Evolutionary conservation across 163 green algal genomes (phyloP).

Genomic region (Chlorella variabilis): DNA sequence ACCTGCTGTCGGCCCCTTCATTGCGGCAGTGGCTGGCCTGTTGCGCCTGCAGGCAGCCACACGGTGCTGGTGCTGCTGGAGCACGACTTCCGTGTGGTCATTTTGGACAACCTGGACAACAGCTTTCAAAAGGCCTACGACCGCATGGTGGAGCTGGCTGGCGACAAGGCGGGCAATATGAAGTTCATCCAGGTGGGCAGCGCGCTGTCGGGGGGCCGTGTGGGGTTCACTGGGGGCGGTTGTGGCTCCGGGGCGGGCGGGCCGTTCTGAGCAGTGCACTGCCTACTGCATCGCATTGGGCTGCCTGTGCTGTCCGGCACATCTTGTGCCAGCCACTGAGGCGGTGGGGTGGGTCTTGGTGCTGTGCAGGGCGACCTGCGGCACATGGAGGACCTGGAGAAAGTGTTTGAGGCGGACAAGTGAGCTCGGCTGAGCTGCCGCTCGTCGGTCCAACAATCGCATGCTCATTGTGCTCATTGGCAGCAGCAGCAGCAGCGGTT

Average conservation of each 20-base stretch:
- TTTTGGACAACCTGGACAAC: conserved; percentile 98
- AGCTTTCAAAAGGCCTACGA: conserved; percentile 84
- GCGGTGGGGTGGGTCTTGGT: background rate
- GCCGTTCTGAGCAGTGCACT: no score
- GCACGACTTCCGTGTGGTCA: conserved; percentile 78
- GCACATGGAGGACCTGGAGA: conserved; percentile 75
- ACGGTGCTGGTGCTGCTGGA: conserved; percentile 91
- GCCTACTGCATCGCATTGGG: no score
- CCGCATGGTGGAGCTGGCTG: conserved; percentile 92
- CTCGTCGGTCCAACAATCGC: no score
- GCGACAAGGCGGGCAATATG: conserved; percentile 84
- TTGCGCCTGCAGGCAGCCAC: conserved; percentile 74
- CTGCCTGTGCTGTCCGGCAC: background rate
- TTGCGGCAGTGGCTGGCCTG: background rate
- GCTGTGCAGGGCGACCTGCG: conserved; percentile 78
- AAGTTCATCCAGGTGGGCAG: conserved; percentile 81
- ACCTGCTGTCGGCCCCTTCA: background rate
- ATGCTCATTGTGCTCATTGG: no score
- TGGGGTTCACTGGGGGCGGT: background rate
- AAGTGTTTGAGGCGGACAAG: conserved; percentile 75
- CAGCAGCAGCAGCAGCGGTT: background rate
- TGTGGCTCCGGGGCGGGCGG: background rate
- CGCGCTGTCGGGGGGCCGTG: background rate
- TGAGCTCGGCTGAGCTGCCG: conserved; percentile 44
- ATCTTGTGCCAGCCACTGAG: background rate